phyloP scores from a whole-genome alignment of 129 eudicot species.

The Saussurea involucrata region DNA sequence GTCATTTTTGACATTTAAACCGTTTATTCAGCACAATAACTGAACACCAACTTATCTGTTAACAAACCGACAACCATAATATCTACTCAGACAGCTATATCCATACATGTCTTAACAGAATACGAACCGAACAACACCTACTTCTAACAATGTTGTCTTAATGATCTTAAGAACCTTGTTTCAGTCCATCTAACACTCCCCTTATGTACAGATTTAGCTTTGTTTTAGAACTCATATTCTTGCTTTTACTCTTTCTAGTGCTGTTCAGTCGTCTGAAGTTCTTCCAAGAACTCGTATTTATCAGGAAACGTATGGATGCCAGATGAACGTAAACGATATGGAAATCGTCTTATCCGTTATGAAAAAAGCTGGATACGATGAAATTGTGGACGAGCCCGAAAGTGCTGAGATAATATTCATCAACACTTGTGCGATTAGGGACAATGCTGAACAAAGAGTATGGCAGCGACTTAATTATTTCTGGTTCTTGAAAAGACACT shows the following conservation, averaged over 20 bases:
- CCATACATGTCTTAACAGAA: too few species aligned
- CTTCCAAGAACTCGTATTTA: conserved; percentile 84
- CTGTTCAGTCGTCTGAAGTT: conserved; percentile 36
- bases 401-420: conserved; percentile 94
- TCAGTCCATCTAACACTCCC: background rate
- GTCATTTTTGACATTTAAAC: too few species aligned
- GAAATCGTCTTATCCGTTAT: conserved; percentile 92
- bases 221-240: conserved; percentile 3
- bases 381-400: conserved; percentile 75
- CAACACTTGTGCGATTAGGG: conserved; percentile 95
- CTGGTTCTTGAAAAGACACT: conserved; percentile 92
- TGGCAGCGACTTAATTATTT: conserved; percentile 98
- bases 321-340: conserved; percentile 98
- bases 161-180: background rate
- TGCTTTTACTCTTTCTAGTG: conserved; percentile 33
- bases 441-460: conserved; percentile 92
- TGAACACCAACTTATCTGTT: too few species aligned
- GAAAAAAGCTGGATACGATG: conserved; percentile 91
- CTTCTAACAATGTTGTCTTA: background rate
- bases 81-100: too few species aligned
- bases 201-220: background rate
- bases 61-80: too few species aligned
- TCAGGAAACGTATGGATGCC: conserved; percentile 99
- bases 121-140: too few species aligned
- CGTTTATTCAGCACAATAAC: too few species aligned